Evolutionary conservation across 768 basidiomycete genomes (phyloP), one percentile per base, ranked within the genome.

Genomic region (Xerocomus brunneocitrinus): DNA sequence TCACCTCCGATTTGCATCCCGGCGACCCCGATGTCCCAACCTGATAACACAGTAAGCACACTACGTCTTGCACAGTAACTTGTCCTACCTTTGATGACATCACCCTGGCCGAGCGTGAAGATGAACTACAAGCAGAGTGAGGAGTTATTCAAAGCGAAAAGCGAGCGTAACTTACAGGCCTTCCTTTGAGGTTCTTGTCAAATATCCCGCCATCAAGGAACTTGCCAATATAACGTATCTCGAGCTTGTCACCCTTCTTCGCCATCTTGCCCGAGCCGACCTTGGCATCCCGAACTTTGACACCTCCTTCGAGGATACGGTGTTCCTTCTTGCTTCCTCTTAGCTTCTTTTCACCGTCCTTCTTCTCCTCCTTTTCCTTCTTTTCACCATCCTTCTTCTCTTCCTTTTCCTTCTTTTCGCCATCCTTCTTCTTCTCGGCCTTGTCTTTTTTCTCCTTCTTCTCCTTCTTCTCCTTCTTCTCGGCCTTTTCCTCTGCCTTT

Each of bases 1-100:
- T 98, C 94, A 27, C 95, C 94, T 38, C 84, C 88, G 38, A 87
- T 83, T 62, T 90, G 85, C 94, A 98, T 97, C 32, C 95, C 95
- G 30, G 76, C 84, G 52, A 98, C 77, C 38, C 95, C 95, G 63
- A 90, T 76, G 62, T 98, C 95, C 94, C 95, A 97, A 43, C 89
- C 84, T 87, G 53, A 25, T 28, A 16, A 43, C 10, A 49, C 14
- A 36, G 46, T 58, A 12, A 64, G 49, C 38, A 9, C 19, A 54
- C 36, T 16, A 32, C 5, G 19, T 19, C 7, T 43, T 31, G 51
- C 14, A 27, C 14, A 24, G 5, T 19, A 19, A 40, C 44, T 38
- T 41, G 31, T 55, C 73, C 43, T 53, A 84, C 87, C 89, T 76
- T 92, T 91, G 72, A 98, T 97, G 49, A 98, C 95, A 67, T 95